Evolutionary conservation across 139 green algal genomes (phyloP), one percentile per base, ranked within the genome.

Genomic region (Coccomyxa sp.): DNA sequence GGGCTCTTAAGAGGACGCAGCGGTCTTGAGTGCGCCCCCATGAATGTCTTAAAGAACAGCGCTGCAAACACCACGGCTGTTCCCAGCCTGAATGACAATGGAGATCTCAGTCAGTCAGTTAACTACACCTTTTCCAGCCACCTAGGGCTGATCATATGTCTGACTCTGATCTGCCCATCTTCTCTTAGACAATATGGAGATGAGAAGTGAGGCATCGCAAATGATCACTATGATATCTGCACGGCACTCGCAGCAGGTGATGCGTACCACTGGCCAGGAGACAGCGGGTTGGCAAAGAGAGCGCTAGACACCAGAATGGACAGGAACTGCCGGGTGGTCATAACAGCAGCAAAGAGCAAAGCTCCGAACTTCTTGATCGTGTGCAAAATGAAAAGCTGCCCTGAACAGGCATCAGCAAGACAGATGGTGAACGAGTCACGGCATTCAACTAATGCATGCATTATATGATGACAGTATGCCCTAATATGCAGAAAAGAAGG

Each of bases 271-370:
- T 98, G 94, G 1, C 86, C 86, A 4, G 67, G 13, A 16, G 89
- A 86, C 7, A 99, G 91, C 0, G 90, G 88, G 85, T 98, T 96
- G 21, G 83, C 83, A 80, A 98, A 99, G 10, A 98, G 77, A 32
- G 97, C 68, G 77, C 91, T 95, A 14, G 93, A 98, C 38, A 97
- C 84, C 45, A 98, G 89, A 84, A 99, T 97, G 81, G 93, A 97
- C 45, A 98, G 77, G 80, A 97, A 95, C 87, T 98, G 95, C 31
- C 96, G 90, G 0, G 93, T 96, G 18, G 95, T 99, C 96, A 99
- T 99, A 81, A 98, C 92, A 57, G 93, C 95, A 17, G 96, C 96
- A 83, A 99, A 97, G 17, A 96, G 81, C 32, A 98, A 91, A 51
- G 94, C 93, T 12, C 95, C 94, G 78, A 94, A 95, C 10, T 79